These are phyloP conservation scores for Cunninghamia lanceolata DNA, from an alignment of 75 land plant genomes.

Conservation along the genomic window DNA sequence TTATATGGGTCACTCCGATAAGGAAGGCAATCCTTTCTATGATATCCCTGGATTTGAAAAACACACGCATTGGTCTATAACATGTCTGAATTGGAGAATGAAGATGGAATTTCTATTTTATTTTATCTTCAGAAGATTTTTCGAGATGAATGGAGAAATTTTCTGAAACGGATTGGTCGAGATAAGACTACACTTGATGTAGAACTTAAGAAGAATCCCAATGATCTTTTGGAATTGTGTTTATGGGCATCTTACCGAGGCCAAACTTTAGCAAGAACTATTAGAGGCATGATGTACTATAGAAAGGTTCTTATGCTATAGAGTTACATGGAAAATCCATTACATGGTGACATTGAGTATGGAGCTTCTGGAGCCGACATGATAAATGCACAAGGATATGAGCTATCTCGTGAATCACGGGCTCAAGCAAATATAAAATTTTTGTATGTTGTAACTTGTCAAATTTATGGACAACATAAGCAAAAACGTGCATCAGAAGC, in stretches of 20 bases:
- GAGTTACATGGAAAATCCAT: constrained; percentile 58
- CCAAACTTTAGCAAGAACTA: constrained; percentile 89
- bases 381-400: constrained; percentile 42
- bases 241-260: constrained; percentile 93
- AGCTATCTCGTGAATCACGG: constrained; percentile 47
- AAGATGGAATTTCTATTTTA: neutral
- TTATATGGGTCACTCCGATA: too few relatives aligned
- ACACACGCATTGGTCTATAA: too few relatives aligned
- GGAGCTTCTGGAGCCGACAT: constrained; percentile 26
- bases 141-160: constrained; percentile 96
- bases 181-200: constrained; percentile 36
- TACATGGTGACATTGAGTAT: constrained; percentile 40
- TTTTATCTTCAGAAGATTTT: neutral
- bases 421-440: constrained; percentile 92
- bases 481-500: constrained; percentile 60
- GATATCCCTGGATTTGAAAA: too few relatives aligned
- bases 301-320: constrained; percentile 88
- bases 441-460: constrained; percentile 92
- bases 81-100: too few relatives aligned
- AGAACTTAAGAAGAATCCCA: constrained; percentile 38
- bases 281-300: constrained; percentile 99
- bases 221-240: constrained; percentile 61
- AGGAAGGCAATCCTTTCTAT: too few relatives aligned
- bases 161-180: constrained; percentile 73
- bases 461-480: constrained; percentile 95